Evolutionary conservation across 441 rosid genomes (phyloP), one percentile per base, ranked within the genome.

Genomic region (Bocquillonia castaneifolia): DNA sequence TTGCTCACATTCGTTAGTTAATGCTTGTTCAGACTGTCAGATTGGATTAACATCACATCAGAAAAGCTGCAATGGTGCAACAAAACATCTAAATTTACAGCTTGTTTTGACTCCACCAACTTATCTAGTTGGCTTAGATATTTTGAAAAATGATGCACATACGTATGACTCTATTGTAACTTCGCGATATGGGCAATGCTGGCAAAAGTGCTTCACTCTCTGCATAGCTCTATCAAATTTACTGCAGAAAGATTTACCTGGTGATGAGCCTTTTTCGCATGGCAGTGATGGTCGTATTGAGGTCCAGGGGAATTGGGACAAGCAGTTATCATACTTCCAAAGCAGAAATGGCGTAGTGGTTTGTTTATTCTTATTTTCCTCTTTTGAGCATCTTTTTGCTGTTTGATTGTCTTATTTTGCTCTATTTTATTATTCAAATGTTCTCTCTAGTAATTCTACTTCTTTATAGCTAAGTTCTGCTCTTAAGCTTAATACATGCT

Each of bases 51-150:
- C 74, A 42, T 68, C 68, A 52, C 69, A 59, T 77, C 74, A 69
- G 67, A 75, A 64, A 69, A 77, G 66, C 50, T 70, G 66, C 60
- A 60, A 64, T 50, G 77, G 78, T 71, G 68, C 70, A 36, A 59
- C 70, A 31, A 67, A 70, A 70, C 72, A 64, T 67, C 66, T 81
- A 57, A 83, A 75, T 77, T 68, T 47, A 73, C 47, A 26, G 53
- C 70, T 69, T 67, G 54, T 62, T 50, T 72, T 79, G 76, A 62
- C 61, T 75, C 81, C 82, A 45, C 99, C 95, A 63, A 88, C 86
- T 61, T 94, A 94, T 78, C 59, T 85, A 59, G 94, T 92, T 74
- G 82, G 86, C 74, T 82, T 90, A 75, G 97, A 94, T 82, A 72
- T 79, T 40, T 73, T 94, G 74, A 90, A 82, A 86, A 84, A 84